Evolutionary conservation across 2,329 filamentous ascomycete genomes (phyloP).

Genomic region (Pestalotiopsis fici): DNA sequence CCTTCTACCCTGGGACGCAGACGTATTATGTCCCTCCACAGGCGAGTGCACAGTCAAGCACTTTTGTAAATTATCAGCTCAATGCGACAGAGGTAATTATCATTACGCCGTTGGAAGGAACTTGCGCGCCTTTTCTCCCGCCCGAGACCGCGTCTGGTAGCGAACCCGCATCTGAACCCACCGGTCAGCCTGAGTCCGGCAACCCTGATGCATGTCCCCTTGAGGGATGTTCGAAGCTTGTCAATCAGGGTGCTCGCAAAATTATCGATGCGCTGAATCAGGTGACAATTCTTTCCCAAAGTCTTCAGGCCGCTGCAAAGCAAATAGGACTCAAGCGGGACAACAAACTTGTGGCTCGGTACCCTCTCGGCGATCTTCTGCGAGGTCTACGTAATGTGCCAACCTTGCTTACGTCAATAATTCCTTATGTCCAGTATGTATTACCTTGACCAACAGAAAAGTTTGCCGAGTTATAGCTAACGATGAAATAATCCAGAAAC

Average conservation of each 20-base stretch:
- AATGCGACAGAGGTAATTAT: slow-evolving; percentile 14
- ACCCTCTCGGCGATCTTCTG: neutral
- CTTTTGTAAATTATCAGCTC: slow-evolving; percentile 7
- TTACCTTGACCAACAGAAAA: neutral
- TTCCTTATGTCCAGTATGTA: slow-evolving; percentile 4
- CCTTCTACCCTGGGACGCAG: slow-evolving; percentile 11
- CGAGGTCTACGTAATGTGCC: neutral
- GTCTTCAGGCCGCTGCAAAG: slow-evolving; percentile 8
- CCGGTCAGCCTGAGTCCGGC: neutral
- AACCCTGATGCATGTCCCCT: slow-evolving; percentile 6
- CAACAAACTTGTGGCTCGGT: neutral
- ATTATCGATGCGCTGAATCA: slow-evolving; percentile 9
- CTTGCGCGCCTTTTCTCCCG: neutral
- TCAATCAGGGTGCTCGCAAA: slow-evolving; percentile 7
- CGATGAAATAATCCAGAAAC: neutral
- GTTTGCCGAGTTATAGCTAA: too few species aligned
- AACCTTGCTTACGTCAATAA: neutral
- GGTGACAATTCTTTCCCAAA: slow-evolving; percentile 11
- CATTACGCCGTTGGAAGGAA: slow-evolving; percentile 7
- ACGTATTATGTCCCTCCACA: slow-evolving; percentile 12
- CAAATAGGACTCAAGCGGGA: slow-evolving; percentile 5
- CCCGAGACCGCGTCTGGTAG: neutral
- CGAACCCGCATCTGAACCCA: neutral
- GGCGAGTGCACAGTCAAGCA: slow-evolving; percentile 2
- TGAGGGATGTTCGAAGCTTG: slow-evolving; percentile 7